Base-by-base conservation (phyloP, 2,329 filamentous ascomycete genomes). In the Botrytis elliptica region DNA sequence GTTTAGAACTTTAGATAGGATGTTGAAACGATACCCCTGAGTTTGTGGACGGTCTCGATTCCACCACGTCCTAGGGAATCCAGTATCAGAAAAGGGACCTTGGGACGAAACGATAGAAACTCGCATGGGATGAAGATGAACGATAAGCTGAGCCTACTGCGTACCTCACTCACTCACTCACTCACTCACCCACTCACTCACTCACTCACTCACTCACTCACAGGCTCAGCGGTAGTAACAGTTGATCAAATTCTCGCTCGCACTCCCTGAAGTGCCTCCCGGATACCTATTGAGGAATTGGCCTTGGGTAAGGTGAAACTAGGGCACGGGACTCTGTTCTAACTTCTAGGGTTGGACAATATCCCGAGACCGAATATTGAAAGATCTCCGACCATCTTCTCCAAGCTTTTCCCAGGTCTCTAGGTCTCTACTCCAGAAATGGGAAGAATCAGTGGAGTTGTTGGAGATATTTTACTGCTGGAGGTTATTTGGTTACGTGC, bases 331-430 rank as follows among this genome's bases (percentile, higher is more conserved):
- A 55, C 65, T 55, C 52, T 38, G 46, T 20, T 40, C 65, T 67
- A 55, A 44, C 44, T n/a, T 42, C 49, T 55, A 29, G 12, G 36
- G 14, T 49, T 49, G 46, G n/a, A 40, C 16, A 22, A 29, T 25
- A 42, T 25, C 25, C 52, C 67, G 44, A 71, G 59, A 71, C 59
- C 44, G 33, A 71, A 64, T 71, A 65, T 71, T 71, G 69, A 65
- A 71, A 64, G 69, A 64, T 65, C 69, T 71, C 69, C 40, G 68
- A n/a, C 46, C 46, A 6, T 68, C 59, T 70, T 63, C 55, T 70
- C 68, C 55, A 70, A 70, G 38, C 55, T 29, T 46, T 67, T 46
- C 57, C 57, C n/a, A 63, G 65, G 20, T 40, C 55, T 33, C 44
- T 46, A 33, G 33, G 12, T 20, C 25, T 33, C 22, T 20, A 49